Percentiles rank a stretch among this genome's conserved stretches.
phyloP scores from a whole-genome alignment of 2,329 filamentous ascomycete species.

The Colletotrichum agaves region DNA sequence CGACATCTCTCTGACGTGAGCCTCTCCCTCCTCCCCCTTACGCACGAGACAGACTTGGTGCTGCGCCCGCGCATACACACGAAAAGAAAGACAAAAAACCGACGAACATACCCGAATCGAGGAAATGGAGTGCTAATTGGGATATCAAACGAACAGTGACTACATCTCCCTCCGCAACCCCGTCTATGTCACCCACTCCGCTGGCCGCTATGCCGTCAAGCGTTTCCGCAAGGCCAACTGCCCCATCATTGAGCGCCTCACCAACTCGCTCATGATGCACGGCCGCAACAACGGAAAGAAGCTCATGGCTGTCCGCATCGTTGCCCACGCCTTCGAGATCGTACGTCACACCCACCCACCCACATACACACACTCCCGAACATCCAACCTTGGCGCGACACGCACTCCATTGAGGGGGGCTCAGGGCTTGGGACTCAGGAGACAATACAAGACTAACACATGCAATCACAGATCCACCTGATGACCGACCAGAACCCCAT shows the following conservation, averaged over 20 bases:
- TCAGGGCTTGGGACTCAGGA: neutral
- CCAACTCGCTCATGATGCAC: slow-evolving; percentile 99
- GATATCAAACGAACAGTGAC: slow-evolving; percentile 71
- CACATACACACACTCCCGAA: neutral
- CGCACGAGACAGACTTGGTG: neutral
- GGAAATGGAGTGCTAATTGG: slow-evolving; percentile 47
- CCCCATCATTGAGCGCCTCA: slow-evolving; percentile 99
- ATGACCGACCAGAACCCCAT: slow-evolving; percentile 99
- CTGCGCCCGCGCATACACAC: neutral
- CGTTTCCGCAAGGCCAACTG: slow-evolving; percentile 99
- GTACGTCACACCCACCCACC: slow-evolving; percentile 67
- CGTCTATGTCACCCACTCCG: slow-evolving; percentile 99
- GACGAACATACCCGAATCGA: slow-evolving; percentile 29
- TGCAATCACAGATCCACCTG: slow-evolving; percentile 85
- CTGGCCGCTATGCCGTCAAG: slow-evolving; percentile 98
- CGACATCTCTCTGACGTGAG: slow-evolving; percentile 97
- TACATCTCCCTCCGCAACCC: slow-evolving; percentile 99
- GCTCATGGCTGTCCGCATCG: slow-evolving; percentile 99
- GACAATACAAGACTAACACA: slow-evolving; percentile 42
- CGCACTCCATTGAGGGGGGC: too few relatives aligned
- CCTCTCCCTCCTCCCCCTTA: slow-evolving; percentile 1
- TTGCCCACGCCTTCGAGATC: slow-evolving; percentile 99
- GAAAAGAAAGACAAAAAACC: slow-evolving; percentile 3
- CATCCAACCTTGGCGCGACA: neutral
- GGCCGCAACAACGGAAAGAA: slow-evolving; percentile 99